Conservation (phyloP, 768 basidiomycete genomes). For the Pleurotus tuoliensis region DNA sequence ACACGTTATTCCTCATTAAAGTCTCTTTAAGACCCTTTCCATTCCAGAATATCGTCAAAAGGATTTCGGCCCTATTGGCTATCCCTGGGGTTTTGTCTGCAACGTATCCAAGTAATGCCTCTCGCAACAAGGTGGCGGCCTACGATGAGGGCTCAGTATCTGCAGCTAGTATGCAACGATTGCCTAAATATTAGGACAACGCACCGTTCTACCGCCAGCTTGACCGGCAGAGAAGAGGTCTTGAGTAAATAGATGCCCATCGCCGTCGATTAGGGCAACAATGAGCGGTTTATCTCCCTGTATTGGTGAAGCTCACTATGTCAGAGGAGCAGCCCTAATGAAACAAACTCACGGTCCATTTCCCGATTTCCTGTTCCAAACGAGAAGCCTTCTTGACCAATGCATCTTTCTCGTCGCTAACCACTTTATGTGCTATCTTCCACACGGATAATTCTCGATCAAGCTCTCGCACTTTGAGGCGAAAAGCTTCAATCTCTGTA, state of each 20-base stretch:
- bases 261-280: conserved; percentile 45
- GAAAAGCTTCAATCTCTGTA: conserved; percentile 25
- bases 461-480: conserved; percentile 27
- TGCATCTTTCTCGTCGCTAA: conserved; percentile 27
- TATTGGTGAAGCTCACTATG: neutral
- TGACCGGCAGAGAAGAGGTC: conserved; percentile 36
- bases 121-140: conserved; percentile 29
- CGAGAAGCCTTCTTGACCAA: conserved; percentile 20
- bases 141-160: conserved; percentile 10
- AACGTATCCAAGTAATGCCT: conserved; percentile 13
- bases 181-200: conserved; percentile 24
- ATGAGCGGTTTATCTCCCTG: conserved; percentile 38
- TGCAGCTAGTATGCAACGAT: conserved; percentile 15
- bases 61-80: conserved; percentile 23
- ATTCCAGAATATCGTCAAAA: conserved; percentile 40
- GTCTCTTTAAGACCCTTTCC: conserved; percentile 38
- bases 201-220: conserved; percentile 37
- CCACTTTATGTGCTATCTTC: conserved; percentile 31
- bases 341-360: conserved; percentile 22
- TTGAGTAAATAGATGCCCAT: conserved; percentile 36
- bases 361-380: conserved; percentile 28
- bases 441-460: conserved; percentile 37
- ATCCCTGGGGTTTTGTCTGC: conserved; percentile 1
- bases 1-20: conserved; percentile 24
- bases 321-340: neutral